Evolutionary conservation across 305 asterid genomes (phyloP).

Genomic region (Fraxinus nigra): DNA sequence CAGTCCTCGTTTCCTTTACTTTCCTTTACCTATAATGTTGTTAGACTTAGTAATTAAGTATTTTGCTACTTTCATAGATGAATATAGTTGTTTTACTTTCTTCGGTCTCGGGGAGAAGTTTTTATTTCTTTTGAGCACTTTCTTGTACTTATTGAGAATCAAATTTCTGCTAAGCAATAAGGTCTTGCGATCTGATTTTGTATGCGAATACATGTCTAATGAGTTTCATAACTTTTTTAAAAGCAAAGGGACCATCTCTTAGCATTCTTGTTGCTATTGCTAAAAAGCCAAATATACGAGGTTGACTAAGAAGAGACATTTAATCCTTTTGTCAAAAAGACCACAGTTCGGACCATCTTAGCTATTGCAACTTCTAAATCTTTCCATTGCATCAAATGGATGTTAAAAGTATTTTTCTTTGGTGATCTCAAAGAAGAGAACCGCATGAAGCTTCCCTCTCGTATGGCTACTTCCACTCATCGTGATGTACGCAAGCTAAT

Average conservation of each 20-base stretch:
- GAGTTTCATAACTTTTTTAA: neutral
- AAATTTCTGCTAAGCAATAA: neutral
- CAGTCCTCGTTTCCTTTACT: neutral
- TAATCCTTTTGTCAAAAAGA: neutral
- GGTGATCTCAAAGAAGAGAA: neutral
- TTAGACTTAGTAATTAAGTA: neutral
- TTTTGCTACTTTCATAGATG: neutral
- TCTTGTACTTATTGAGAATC: neutral
- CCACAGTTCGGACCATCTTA: neutral
- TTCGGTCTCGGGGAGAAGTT: no score
- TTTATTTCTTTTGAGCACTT: neutral
- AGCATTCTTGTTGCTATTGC: neutral
- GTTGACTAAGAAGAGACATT: no score
- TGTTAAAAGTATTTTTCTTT: neutral
- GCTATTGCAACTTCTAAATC: neutral
- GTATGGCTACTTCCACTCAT: neutral
- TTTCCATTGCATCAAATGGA: neutral
- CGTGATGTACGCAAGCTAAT: neutral
- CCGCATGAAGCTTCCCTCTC: neutral
- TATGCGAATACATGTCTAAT: neutral
- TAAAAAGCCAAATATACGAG: neutral
- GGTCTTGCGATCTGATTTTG: neutral
- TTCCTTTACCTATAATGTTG: neutral
- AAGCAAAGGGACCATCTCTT: neutral
- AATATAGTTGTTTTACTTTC: neutral